phyloP scores from a whole-genome alignment of 2,329 filamentous ascomycete genomes.

The Davidsoniella virescens region DNA sequence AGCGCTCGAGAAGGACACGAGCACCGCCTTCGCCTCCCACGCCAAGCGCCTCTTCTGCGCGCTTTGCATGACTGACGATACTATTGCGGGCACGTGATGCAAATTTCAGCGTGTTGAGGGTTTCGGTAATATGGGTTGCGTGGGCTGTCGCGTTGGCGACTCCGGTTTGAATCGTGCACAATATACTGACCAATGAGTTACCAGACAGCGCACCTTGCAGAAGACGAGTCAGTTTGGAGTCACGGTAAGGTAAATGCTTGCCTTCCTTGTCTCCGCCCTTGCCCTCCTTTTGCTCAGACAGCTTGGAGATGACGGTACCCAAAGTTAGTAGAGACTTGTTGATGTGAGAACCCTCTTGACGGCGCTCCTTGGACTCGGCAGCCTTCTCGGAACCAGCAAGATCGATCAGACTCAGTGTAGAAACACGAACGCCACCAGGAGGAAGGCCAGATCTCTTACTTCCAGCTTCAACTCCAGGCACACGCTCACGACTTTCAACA shows the following conservation, averaged over 20 bases:
- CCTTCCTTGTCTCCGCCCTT: conserved; percentile 63
- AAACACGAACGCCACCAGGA: conserved; percentile 86
- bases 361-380: conserved; percentile 83
- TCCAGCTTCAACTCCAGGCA: conserved; percentile 39
- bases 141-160: conserved; percentile 54
- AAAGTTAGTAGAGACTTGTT: conserved; percentile 94
- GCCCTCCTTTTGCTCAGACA: conserved; percentile 69
- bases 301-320: conserved; percentile 81
- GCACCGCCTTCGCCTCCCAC: conserved; percentile 71
- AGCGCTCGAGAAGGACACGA: conserved; percentile 76
- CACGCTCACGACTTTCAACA: conserved; percentile 84
- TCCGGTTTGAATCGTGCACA: conserved; percentile 92
- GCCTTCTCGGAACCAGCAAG: conserved; percentile 91
- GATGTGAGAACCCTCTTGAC: conserved; percentile 91
- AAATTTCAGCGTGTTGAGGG: conserved; percentile 91
- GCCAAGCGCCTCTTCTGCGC: conserved; percentile 74
- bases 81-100: conserved; percentile 94
- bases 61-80: conserved; percentile 92
- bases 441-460: conserved; percentile 52
- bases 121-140: conserved; percentile 69
- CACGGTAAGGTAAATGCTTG: conserved; percentile 88
- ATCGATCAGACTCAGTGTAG: conserved; percentile 89
- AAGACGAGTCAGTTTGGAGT: conserved; percentile 90
- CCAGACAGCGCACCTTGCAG: conserved; percentile 86
- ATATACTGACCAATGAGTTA: conserved; percentile 87